Base-by-base conservation (phyloP, 331 rosid genomes). In the Rhamnella rubrinervis region DNA sequence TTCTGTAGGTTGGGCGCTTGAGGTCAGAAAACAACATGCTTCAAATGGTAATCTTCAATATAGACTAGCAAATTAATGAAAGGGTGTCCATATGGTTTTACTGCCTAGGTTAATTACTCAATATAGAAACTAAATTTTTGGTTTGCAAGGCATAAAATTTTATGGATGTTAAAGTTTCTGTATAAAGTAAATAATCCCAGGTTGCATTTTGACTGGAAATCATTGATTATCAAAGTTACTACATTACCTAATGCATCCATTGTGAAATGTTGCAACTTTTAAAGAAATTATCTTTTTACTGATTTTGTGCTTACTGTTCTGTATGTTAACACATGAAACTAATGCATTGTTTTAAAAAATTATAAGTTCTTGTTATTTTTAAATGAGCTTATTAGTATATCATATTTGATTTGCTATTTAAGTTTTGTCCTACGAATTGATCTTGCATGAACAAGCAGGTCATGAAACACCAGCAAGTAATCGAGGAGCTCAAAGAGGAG, bases 401-500 rank as follows among this genome's bases (percentile, higher is more conserved):
- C 13, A 10, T 41, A 41, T 41, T 52, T 17, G 2, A 52, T 52
- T 52, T 52, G 21, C 13, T 17, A 10, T 19, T 31, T 4, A 31
- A 31, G 35, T 57, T 56, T 39, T 51, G 46, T 21, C 35, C 18
- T 11, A 31, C 60, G 11, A 6, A 40, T 71, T 70, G 26, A 76
- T 21, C 15, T 51, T 70, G 65, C 56, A 18, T 50, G 7, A 65
- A 76, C 74, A 61, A 78, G 58, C 77, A 95, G 97, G 93, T 95
- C 49, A 61, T 95, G 79, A 89, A 82, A 75, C 99, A 95, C 84
- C 99, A 95, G 78, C 84, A 81, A 86, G 74, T 87, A n/a, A 95
- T 95, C 63, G 96, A 95, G 68, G 90, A 91, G 60, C 95, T 95
- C 35, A 74, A 67, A 73, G 93, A 91, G 82, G 99, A 91, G 80